Base-by-base conservation (phyloP, 352 stramenopile genomes). In the Pythium rishiriense region DNA sequence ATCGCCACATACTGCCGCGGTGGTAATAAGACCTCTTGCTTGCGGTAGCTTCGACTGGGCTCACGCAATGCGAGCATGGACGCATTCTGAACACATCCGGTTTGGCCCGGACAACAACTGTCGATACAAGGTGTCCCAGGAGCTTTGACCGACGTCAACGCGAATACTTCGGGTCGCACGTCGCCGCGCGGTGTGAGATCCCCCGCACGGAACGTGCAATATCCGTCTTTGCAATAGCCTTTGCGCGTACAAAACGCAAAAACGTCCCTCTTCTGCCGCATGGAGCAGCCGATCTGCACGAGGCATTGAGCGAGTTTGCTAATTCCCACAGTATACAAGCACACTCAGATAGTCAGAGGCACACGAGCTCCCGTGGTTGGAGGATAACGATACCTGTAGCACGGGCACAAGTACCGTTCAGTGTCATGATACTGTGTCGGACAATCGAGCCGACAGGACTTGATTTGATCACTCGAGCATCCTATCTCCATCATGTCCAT, bases 171-270 rank as follows among this genome's bases (percentile, higher is more conserved):
- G 10, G 62, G 63, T 0, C 83, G 79, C 12, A 70, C 75, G 51
- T 90, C 83, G 24, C 73, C 64, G 49, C 73, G 68, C 6, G 83
- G 78, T 11, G 75, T 83, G 19, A 88, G 76, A 57, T 92, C 83
- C 17, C 81, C 83, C 0, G 64, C 73, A 26, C 83, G 79, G 58
- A 82, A 90, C 17, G 56, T 64, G 67, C 83, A 92, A 66, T 92
- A 90, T 43, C 78, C 81, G 50, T 88, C 83, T 66, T 92, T 92
- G 76, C 83, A 92, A 69, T 92, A 92, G 19, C 81, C 83, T 51
- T 81, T 83, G 33, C 81, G 78, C 10, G 83, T 87, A 73, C 83
- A 92, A 50, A 88, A 85, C 31, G 76, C 57, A 35, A 87, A 80
- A 17, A 89, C 73, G 21, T 88, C 78, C 48, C 84, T 65, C 41